phyloP scores from a whole-genome alignment of 2,329 filamentous ascomycete species.

The Epichloe sp. region DNA sequence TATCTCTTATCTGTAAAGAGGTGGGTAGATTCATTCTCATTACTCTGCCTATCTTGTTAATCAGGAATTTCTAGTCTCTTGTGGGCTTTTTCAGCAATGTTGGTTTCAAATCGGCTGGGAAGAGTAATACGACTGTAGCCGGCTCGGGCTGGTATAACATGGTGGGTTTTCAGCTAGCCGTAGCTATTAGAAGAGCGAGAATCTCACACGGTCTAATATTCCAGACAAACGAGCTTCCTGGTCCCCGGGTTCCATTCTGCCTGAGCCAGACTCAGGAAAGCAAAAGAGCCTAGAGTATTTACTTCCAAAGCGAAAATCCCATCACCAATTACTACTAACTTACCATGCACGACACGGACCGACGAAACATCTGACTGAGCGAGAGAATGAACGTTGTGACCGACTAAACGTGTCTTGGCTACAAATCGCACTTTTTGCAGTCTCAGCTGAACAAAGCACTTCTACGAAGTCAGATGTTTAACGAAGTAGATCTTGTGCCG shows the following conservation, averaged over 20 bases:
- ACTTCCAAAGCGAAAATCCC: not conserved
- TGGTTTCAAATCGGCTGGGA: slow-evolving; percentile 56
- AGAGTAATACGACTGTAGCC: slow-evolving; percentile 57
- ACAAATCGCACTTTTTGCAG: not conserved
- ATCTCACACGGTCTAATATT: not conserved
- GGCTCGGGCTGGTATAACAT: slow-evolving; percentile 76
- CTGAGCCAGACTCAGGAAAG: not conserved
- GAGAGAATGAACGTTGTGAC: not conserved
- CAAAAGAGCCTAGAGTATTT: not conserved
- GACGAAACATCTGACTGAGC: not conserved
- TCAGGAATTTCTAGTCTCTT: slow-evolving; percentile 35
- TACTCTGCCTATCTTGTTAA: not conserved
- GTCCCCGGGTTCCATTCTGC: not conserved
- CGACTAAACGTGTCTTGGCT: not conserved
- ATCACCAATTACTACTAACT: not conserved
- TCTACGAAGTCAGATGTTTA: not conserved
- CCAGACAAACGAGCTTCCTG: slow-evolving; percentile 1
- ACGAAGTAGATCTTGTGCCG: not conserved
- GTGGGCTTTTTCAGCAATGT: slow-evolving; percentile 65
- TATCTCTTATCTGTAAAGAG: slow-evolving; percentile 62
- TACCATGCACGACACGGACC: not conserved
- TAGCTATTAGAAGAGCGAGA: not conserved
- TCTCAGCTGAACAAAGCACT: not conserved
- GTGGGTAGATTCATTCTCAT: slow-evolving; percentile 4
- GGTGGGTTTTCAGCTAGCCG: slow-evolving; percentile 33